Conservation (phyloP, 148 eudicot genomes). For the Rhododendron molle region DNA sequence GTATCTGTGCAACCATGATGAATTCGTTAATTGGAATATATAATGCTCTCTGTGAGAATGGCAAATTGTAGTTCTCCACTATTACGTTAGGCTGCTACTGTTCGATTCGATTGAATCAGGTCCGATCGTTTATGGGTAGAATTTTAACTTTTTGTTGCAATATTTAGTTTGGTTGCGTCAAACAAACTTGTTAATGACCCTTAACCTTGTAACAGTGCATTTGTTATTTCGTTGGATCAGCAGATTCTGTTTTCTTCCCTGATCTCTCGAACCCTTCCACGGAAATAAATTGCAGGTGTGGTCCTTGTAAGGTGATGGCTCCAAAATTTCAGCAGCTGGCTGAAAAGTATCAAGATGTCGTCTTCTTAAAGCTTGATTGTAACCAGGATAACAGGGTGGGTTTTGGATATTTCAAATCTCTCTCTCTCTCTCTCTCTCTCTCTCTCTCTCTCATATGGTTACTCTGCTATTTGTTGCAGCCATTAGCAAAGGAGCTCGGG, state of each 20-base stretch:
- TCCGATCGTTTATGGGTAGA: background rate
- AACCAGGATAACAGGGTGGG: constrained; percentile 75
- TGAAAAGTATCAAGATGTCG: constrained; percentile 55
- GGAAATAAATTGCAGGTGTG: constrained; percentile 55
- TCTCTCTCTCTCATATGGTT: background rate
- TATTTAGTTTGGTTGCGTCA: background rate
- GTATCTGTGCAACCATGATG: too few species aligned
- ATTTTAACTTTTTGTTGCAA: background rate
- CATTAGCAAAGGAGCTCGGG: constrained; percentile 86
- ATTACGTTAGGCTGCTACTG: background rate
- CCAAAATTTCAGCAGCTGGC: constrained; percentile 70
- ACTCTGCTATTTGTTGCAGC: constrained; percentile 31
- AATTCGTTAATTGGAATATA: too few species aligned
- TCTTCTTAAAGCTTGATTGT: constrained; percentile 87
- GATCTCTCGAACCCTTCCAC: background rate
- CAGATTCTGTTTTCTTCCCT: background rate
- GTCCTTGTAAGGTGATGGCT: constrained; percentile 92
- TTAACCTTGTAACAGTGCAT: background rate
- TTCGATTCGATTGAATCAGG: background rate
- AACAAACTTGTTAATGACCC: background rate
- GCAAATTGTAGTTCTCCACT: background rate
- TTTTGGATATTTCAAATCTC: background rate
- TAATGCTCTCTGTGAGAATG: too few species aligned
- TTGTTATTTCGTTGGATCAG: background rate
- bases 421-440: constrained; percentile 6